These are phyloP conservation scores for Phoma sp. DNA, from an alignment of 2,329 filamentous ascomycete genomes.

Conservation along the genomic window DNA sequence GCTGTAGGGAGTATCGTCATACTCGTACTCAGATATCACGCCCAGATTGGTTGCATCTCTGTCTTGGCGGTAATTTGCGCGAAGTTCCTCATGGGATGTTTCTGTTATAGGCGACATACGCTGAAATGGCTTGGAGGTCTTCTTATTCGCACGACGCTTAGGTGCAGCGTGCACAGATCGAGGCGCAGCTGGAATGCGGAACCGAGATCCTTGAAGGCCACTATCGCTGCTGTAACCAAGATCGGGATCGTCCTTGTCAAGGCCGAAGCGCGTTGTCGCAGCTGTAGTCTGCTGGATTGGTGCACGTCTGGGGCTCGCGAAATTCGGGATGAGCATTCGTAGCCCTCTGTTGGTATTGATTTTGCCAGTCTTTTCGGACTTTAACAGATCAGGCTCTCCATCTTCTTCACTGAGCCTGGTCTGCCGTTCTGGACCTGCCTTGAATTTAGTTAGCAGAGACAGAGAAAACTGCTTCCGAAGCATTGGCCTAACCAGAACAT, in stretches of 20 bases:
- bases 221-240: slow-evolving; percentile 18
- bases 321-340: slow-evolving; percentile 20
- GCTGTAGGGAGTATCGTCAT: slow-evolving; percentile 1
- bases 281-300: not conserved
- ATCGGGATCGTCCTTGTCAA: slow-evolving; percentile 7
- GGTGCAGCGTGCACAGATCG: slow-evolving; percentile 2
- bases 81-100: slow-evolving; percentile 25
- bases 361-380: slow-evolving; percentile 4
- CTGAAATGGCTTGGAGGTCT: slow-evolving; percentile 22
- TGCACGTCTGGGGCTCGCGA: slow-evolving; percentile 11
- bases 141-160: slow-evolving; percentile 20
- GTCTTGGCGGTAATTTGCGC: slow-evolving; percentile 12
- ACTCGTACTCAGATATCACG: slow-evolving; percentile 28
- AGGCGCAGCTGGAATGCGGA: slow-evolving; percentile 1
- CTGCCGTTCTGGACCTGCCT: slow-evolving; percentile 7
- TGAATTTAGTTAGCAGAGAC: slow-evolving; percentile 6
- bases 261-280: not conserved
- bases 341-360: slow-evolving; percentile 20
- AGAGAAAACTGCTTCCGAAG: slow-evolving; percentile 6
- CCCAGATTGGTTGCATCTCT: slow-evolving; percentile 23
- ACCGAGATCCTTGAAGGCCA: slow-evolving; percentile 2
- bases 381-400: slow-evolving; percentile 10
- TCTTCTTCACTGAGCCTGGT: slow-evolving; percentile 21
- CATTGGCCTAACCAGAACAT: slow-evolving; percentile 8
- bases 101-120: slow-evolving; percentile 37